These are phyloP conservation scores for Hirschfeldia incana DNA, from an alignment of 345 rosid species.

Conservation along the genomic window DNA sequence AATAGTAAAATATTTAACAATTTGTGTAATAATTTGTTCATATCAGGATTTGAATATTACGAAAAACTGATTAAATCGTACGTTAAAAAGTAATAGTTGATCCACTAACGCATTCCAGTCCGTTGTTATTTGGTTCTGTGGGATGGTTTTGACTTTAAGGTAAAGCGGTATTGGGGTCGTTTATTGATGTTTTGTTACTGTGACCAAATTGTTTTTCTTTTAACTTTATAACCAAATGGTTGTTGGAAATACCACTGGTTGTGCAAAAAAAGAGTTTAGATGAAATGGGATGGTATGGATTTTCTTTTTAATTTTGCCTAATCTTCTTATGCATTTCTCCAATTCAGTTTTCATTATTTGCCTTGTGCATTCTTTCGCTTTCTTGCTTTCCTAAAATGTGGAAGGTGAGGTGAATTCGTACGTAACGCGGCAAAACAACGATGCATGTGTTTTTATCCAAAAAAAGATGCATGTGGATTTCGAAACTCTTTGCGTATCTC, in stretches of 20 bases:
- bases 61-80: neutral
- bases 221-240: neutral
- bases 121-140: conserved; percentile 21
- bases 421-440: neutral
- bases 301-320: neutral
- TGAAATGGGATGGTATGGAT: neutral
- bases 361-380: neutral
- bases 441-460: neutral
- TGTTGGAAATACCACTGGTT: neutral
- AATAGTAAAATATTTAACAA: neutral
- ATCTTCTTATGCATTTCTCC: neutral
- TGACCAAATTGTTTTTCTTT: neutral
- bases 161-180: conserved; percentile 13
- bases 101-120: conserved; percentile 16
- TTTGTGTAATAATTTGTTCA: neutral
- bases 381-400: neutral
- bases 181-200: neutral
- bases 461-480: neutral
- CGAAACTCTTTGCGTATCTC: neutral
- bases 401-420: neutral
- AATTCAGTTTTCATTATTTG: neutral
- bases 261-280: neutral
- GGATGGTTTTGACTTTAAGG: conserved; percentile 23
- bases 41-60: neutral
- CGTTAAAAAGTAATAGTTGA: conserved; percentile 11